Percentiles rank a stretch among this genome's conserved stretches.
Evolutionary conservation across 306 rosid species (phyloP).

Genomic region (Alnus rubra): DNA sequence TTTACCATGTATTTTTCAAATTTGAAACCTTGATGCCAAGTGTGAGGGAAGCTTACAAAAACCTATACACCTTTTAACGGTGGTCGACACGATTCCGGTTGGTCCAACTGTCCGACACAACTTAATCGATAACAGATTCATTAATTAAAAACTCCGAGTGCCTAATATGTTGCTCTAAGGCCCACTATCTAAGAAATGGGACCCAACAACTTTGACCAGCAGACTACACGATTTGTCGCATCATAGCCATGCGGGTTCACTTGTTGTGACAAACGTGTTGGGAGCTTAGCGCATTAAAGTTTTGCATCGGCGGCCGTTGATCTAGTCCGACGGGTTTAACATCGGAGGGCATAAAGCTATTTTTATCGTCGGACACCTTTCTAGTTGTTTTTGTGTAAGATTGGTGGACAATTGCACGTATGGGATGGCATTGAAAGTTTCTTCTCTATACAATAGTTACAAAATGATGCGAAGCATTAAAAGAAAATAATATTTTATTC

Average conservation of each 20-base stretch:
- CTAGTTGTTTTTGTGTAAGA: not conserved
- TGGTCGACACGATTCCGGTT: conserved; percentile 39
- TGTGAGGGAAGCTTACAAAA: not conserved
- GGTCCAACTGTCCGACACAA: conserved; percentile 15
- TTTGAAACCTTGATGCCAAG: not conserved
- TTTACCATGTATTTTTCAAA: too few relatives aligned
- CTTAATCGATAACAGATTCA: conserved; percentile 19
- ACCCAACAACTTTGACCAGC: not conserved
- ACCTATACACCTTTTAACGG: conserved; percentile 12
- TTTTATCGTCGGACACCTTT: too few relatives aligned
- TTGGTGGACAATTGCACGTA: not conserved
- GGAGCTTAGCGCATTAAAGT: not conserved
- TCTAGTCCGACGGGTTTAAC: not conserved
- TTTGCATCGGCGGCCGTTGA: not conserved
- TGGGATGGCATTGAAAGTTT: not conserved
- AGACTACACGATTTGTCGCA: not conserved
- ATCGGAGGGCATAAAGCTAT: not conserved
- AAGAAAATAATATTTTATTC: not conserved
- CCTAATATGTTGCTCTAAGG: not conserved
- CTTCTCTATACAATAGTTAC: not conserved
- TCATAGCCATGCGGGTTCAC: not conserved
- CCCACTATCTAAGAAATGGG: not conserved
- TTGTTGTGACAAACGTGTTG: not conserved
- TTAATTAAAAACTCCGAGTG: not conserved
- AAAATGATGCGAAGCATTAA: not conserved